Base-by-base conservation (phyloP, 129 eudicot species). In the Chrysanthemum seticuspe region DNA sequence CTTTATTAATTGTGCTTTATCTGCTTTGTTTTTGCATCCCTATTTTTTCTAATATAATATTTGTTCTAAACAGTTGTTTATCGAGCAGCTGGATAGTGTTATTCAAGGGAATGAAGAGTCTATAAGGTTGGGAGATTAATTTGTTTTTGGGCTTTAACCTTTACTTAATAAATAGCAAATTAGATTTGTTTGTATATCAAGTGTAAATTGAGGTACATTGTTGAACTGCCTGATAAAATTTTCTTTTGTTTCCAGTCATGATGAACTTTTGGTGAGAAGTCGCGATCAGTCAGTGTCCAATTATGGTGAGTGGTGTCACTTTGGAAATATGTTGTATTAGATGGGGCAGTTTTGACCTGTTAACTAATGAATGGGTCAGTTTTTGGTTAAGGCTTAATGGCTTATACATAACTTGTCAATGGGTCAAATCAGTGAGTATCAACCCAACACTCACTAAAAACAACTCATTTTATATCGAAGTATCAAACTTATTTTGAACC, bases 31-130 rank as follows among this genome's bases (percentile, higher is more conserved):
- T 57, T 74, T 64, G 59, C 55, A 51, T 65, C 14, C 47, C 6
- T 2, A 50, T 15, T 10, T 61, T 58, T 63, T 47, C 66, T 62
- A 62, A 61, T 51, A 0, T 64, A 31, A 10, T 44, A 49, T 40
- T 47, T 66, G 50, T 51, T 13, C 57, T 76, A 18, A 59, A 64
- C 97, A 93, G 98, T 64, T 93, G 80, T 93, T 93, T 78, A 82
- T 90, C 9, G 98, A 93, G 90, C 96, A 93, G 85, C 92, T 93
- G 63, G 95, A 93, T 58, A 82, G 90, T 79, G 97, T 93, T 53
- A 67, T 90, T 73, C 86, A 83, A 71, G 96, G 89, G 76, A 76
- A 67, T 68, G 89, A 87, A 77, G 83, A 71, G 75, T 85, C 89
- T 31, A 86, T 87, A 80, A 90, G 96, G 98, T 93, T 64, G 54